Base-by-base conservation (phyloP, 257 asterid species). In the Solanum piurae region DNA sequence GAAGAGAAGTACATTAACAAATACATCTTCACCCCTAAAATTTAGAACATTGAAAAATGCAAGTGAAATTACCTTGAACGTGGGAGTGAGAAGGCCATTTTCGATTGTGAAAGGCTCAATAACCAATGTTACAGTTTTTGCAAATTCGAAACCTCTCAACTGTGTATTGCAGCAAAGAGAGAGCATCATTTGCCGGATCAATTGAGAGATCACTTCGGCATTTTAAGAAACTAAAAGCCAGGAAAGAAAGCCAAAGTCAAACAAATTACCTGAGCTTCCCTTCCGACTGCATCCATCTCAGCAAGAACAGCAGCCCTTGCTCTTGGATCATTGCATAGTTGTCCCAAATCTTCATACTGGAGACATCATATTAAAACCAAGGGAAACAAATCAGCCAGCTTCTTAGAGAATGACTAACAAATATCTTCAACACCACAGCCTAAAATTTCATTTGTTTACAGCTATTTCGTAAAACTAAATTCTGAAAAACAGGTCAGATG, bases 121-220 rank as follows among this genome's bases (percentile, higher is more conserved):
- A 89, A 94, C 93, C 88, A 96, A 92, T 5, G 98, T 94, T 49
- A 96, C 92, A 42, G 97, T 96, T 92, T 96, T 96, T 73, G 90
- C 98, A 85, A 94, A 95, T 92, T 96, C 99, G 21, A 96, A 96
- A 71, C 99, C 98, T 90, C 98, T 93, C 90, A 95, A 86, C 99
- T 96, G 94, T 95, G 94, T 62, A 18, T 33, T 31, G 36, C 44
- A 82, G 87, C 33, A 89, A 38, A 68, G 88, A 33, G 62, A 88
- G 77, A 74, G 83, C 64, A 68, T 74, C 64, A 55, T 2, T 55
- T 52, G 4, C 62, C 62, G 62, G 62, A 52, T 52, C 46, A 71
- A 33, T 36, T 42, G 72, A 52, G 12, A 25, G 69, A 12, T 72
- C 55, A 34, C 25, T 5, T 21, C 1, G 0, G 38, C 38, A 25